Evolutionary conservation across 306 rosid species (phyloP), one percentile per base, ranked within the genome.

Genomic region (Vigna radiata): DNA sequence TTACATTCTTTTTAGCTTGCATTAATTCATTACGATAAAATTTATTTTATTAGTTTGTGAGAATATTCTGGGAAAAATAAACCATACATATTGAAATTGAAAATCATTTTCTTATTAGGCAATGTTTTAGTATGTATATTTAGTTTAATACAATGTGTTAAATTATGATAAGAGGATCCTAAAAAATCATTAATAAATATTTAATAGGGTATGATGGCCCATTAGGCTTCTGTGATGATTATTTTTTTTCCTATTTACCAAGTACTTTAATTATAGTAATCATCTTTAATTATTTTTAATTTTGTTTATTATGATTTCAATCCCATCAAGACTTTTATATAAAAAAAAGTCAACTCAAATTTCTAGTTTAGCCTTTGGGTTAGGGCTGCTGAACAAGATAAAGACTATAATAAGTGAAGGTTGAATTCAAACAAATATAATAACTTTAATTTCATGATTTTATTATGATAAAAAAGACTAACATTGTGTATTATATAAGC

Each of bases 331-430:
- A 44, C 63, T 76, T 64, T 66, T 21, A 39, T 65, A 23, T 7
- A 2, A 1, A 2, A 41, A 41, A 18, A 58, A 33, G 39, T 69
- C 49, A 71, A 68, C 62, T 78, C 19, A 46, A 58, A 17, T 14
- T 78, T 77, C 16, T 46, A 69, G 19, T 23, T 5, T 44, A 56
- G n/a, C 25, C 43, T 39, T 3, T 16, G 68, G 74, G 47, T 48
- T 21, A 56, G 17, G 75, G 81, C 81, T 68, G 81, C 81, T 44
- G 11, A 58, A 46, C 68, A 31, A 43, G 7, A 17, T 43, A 5
- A 68, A 41, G 68, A 47, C 33, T 29, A 25, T 23, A 36, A 65
- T 7, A 65, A 52, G 14, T 53, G 67, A 37, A 36, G 0, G 13
- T 36, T 14, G 27, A 63, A 23, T 36, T 63, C 69, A 63, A 63